phyloP scores from a whole-genome alignment of 306 rosid genomes.

The Begonia masoniana region DNA sequence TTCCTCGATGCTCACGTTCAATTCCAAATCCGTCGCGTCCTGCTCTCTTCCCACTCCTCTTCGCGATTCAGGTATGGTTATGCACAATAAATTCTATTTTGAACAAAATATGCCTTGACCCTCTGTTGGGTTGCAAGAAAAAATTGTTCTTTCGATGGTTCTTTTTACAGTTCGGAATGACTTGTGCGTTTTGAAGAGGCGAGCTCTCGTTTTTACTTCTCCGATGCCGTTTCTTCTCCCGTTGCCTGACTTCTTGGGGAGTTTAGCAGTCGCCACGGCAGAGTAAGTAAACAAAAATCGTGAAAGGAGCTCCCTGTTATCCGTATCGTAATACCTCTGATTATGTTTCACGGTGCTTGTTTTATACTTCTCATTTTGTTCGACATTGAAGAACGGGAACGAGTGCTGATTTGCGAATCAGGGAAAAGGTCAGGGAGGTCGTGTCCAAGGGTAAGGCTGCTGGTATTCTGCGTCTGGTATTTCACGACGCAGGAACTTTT shows the following conservation, averaged over 20 bases:
- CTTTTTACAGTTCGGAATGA: constrained; percentile 11
- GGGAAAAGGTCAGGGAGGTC: constrained; percentile 58
- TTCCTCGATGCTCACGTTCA: constrained; percentile 20
- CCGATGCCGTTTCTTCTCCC: constrained; percentile 54
- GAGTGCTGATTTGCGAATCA: constrained; percentile 35
- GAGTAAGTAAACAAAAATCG: constrained; percentile 30
- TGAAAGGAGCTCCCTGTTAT: constrained; percentile 4
- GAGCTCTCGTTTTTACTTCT: constrained; percentile 39
- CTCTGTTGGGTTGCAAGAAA: background rate
- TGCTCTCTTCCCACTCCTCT: constrained; percentile 7
- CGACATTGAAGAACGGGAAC: constrained; percentile 29
- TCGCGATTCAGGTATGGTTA: constrained; percentile 12
- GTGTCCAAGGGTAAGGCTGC: constrained; percentile 67
- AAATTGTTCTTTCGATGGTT: background rate
- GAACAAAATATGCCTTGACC: background rate
- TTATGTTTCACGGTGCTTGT: background rate
- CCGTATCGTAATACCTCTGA: background rate
- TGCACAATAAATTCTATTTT: background rate
- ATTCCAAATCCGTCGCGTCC: constrained; percentile 15
- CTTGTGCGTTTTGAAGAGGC: constrained; percentile 17
- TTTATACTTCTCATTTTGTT: background rate
- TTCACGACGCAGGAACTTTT: constrained; percentile 92
- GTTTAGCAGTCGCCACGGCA: constrained; percentile 26
- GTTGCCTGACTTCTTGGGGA: constrained; percentile 17
- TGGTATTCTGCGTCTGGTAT: constrained; percentile 82